Percentiles rank a stretch among this genome's conserved stretches.
Evolutionary conservation across 2,329 filamentous ascomycete species (phyloP).

Genomic region (Venturia asperata): DNA sequence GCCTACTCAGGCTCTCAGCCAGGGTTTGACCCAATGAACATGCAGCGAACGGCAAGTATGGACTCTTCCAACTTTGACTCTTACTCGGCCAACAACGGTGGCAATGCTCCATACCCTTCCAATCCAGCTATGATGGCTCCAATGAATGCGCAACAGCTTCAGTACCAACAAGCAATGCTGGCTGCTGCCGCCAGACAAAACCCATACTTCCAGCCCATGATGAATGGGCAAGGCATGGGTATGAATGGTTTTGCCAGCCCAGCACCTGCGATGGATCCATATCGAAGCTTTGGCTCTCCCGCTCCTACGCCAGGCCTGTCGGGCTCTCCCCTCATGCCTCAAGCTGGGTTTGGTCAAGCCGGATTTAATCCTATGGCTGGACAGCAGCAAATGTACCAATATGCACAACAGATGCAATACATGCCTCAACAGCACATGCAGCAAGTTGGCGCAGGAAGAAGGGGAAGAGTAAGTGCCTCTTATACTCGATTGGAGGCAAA

Average conservation of each 20-base stretch:
- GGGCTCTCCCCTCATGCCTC: conserved; percentile 16
- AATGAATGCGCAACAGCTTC: conserved; percentile 19
- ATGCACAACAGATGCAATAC: conserved; percentile 18
- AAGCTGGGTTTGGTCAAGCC: conserved; percentile 18
- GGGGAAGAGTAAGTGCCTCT: conserved; percentile 18
- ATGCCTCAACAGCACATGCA: conserved; percentile 18
- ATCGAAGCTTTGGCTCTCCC: background rate
- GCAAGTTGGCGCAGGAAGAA: conserved; percentile 17
- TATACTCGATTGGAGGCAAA: background rate
- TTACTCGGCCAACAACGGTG: conserved; percentile 35
- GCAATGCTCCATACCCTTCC: conserved; percentile 29
- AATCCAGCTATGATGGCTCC: conserved; percentile 16
- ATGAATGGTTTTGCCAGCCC: conserved; percentile 16
- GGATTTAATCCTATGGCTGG: conserved; percentile 19
- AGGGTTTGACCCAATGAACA: conserved; percentile 36
- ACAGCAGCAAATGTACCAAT: conserved; percentile 17
- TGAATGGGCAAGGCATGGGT: conserved; percentile 15
- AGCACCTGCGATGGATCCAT: conserved; percentile 17
- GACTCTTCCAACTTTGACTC: conserved; percentile 44
- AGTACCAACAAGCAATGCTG: conserved; percentile 20
- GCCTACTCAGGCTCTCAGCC: conserved; percentile 33
- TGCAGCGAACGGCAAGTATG: conserved; percentile 43
- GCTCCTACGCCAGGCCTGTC: background rate
- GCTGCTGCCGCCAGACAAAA: conserved; percentile 12
- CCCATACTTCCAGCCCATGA: conserved; percentile 15